These are phyloP conservation scores for Coprinopsis sp. DNA, from an alignment of 768 basidiomycete genomes.

Conservation along the genomic window DNA sequence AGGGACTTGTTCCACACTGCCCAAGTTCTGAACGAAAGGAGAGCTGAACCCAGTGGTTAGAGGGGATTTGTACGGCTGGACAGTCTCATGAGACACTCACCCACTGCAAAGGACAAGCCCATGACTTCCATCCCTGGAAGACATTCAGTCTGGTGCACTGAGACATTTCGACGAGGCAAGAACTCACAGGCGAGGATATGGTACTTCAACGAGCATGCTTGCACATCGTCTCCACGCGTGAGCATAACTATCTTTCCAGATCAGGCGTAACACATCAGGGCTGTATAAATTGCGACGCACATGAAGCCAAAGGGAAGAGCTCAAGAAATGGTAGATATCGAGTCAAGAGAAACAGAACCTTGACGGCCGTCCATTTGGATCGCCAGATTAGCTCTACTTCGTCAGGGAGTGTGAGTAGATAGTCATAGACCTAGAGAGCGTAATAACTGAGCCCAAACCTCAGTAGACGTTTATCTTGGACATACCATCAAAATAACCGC, in stretches of 20 bases:
- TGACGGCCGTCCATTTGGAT: conserved; percentile 8
- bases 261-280: neutral
- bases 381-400: conserved; percentile 10
- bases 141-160: no score
- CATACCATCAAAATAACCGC: conserved; percentile 7
- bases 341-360: conserved; percentile 12
- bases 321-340: conserved; percentile 11
- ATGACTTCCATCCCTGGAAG: no score
- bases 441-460: neutral
- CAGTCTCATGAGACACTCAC: neutral
- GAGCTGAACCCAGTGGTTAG: neutral
- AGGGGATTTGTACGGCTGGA: neutral
- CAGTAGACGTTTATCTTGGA: neutral
- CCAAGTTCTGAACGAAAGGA: conserved; percentile 12
- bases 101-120: no score
- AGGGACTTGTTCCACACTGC: conserved; percentile 13
- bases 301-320: neutral
- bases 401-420: conserved; percentile 6
- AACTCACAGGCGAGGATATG: no score
- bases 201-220: no score
- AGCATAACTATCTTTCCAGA: conserved; percentile 4
- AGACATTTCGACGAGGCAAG: no score
- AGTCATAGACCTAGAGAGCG: conserved; percentile 6
- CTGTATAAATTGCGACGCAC: conserved; percentile 1
- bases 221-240: neutral